Conservation (phyloP, 2,329 filamentous ascomycete species). For the Gliomastix tumulicola region DNA sequence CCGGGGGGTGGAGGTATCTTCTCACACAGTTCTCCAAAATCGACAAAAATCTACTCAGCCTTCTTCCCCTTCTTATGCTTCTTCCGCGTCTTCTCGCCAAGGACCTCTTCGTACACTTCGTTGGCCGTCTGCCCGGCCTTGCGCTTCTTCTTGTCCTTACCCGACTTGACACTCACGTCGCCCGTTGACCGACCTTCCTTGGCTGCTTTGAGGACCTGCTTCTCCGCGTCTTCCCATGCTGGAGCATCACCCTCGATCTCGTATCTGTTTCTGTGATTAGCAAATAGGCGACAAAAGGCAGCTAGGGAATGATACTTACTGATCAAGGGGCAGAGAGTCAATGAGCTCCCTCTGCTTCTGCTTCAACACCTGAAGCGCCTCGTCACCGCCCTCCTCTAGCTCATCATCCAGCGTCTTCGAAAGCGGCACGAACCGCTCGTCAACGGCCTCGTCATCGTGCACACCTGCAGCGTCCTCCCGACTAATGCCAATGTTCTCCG, state of each 20-base stretch:
- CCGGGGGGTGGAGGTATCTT: no score
- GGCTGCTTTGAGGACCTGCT: conserved; percentile 56
- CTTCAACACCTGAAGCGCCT: conserved; percentile 62
- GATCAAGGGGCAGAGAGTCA: conserved; percentile 81
- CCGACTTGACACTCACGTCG: conserved; percentile 77
- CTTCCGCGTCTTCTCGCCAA: conserved; percentile 52
- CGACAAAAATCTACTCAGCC: no score
- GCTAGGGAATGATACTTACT: no score
- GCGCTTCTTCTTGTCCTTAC: conserved; percentile 71
- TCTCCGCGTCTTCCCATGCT: conserved; percentile 66
- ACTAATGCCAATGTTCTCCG: conserved; percentile 50
- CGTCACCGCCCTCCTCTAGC: conserved; percentile 74
- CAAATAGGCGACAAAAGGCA: no score
- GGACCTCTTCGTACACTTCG: conserved; percentile 56
- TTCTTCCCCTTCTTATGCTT: conserved; percentile 40
- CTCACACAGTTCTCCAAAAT: no score
- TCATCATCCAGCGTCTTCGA: conserved; percentile 70
- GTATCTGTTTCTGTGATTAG: conserved; percentile 45
- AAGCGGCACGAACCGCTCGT: conserved; percentile 64
- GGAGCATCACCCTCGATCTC: conserved; percentile 57
- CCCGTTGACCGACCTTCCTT: conserved; percentile 50
- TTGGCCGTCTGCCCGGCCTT: conserved; percentile 58
- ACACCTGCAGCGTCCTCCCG: conserved; percentile 52
- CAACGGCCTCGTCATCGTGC: conserved; percentile 63
- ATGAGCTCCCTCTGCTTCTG: conserved; percentile 84